Percentiles rank a stretch among this genome's conserved stretches.
Conservation (phyloP, 2,329 filamentous ascomycete genomes). For the Pseudofabraea citricarpa region DNA sequence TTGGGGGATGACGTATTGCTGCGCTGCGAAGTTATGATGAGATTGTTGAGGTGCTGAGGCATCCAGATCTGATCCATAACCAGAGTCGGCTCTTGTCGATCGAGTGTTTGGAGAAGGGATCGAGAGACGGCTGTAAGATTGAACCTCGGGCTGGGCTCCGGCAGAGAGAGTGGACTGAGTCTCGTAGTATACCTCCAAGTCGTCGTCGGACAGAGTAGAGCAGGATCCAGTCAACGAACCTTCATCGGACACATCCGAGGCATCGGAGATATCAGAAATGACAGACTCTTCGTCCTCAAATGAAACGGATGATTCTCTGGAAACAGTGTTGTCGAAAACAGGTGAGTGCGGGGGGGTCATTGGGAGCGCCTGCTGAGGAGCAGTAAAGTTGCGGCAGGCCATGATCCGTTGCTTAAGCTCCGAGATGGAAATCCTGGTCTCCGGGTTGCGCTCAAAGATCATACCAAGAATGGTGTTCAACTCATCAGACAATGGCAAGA, state of each 20-base stretch:
- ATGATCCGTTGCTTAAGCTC: slow-evolving; percentile 76
- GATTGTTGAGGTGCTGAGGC: not conserved
- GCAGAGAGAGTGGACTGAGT: slow-evolving; percentile 5
- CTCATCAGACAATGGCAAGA: slow-evolving; percentile 85
- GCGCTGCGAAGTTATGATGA: too few relatives aligned
- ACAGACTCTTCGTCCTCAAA: slow-evolving; percentile 46
- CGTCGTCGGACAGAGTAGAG: slow-evolving; percentile 17
- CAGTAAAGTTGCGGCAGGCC: slow-evolving; percentile 46
- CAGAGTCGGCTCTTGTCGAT: too few relatives aligned
- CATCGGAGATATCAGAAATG: slow-evolving; percentile 31
- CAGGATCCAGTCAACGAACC: slow-evolving; percentile 21
- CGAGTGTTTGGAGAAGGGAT: too few relatives aligned
- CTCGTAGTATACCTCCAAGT: slow-evolving; percentile 13
- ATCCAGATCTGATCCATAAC: too few relatives aligned
- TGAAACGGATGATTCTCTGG: slow-evolving; percentile 38
- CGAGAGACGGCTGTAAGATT: too few relatives aligned
- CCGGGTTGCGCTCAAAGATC: slow-evolving; percentile 83
- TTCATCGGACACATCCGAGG: slow-evolving; percentile 2
- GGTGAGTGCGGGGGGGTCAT: slow-evolving; percentile 12
- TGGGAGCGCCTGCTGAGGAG: slow-evolving; percentile 11
- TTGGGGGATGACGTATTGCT: slow-evolving; percentile 16
- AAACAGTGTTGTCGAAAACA: slow-evolving; percentile 14
- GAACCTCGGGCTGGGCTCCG: not conserved
- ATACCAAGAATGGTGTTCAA: slow-evolving; percentile 81
- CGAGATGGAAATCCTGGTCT: slow-evolving; percentile 73